Evolutionary conservation across 2,329 filamentous ascomycete species (phyloP).

Genomic region (Gnomoniopsis smithogilvyi): DNA sequence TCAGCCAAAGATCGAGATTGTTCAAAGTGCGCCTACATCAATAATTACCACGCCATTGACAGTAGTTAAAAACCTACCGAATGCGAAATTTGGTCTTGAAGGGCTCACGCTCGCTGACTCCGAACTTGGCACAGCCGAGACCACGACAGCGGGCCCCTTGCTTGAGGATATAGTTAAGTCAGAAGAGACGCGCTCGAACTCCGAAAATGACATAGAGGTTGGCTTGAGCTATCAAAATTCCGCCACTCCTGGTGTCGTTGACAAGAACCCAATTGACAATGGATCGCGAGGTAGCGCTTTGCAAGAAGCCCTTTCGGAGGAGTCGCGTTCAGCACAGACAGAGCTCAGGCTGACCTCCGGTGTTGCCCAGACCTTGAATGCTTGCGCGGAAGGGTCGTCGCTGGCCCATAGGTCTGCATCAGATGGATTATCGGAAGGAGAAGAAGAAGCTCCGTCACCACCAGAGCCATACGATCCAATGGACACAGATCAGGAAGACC

Average conservation of each 20-base stretch:
- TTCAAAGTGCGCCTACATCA: background rate
- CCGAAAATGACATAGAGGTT: background rate
- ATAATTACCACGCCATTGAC: background rate
- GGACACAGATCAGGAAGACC: background rate
- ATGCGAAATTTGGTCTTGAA: background rate
- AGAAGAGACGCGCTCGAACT: background rate
- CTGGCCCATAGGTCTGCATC: background rate
- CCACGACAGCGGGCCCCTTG: background rate
- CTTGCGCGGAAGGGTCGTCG: background rate
- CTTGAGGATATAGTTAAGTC: background rate
- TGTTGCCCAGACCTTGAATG: background rate
- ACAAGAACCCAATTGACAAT: background rate
- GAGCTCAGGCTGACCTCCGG: background rate
- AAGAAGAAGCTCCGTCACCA: background rate
- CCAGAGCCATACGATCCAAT: background rate
- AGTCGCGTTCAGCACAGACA: background rate
- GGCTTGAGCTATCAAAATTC: too few relatives aligned
- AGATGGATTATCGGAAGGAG: background rate
- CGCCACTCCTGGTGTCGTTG: background rate
- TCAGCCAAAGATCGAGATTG: background rate
- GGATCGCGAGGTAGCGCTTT: background rate
- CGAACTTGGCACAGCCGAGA: background rate
- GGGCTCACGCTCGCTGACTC: background rate
- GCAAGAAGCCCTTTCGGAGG: background rate
- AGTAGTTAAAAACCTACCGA: background rate